phyloP scores from a whole-genome alignment of 495 filamentous ascomycete genomes.

The Aspergillus leporis region DNA sequence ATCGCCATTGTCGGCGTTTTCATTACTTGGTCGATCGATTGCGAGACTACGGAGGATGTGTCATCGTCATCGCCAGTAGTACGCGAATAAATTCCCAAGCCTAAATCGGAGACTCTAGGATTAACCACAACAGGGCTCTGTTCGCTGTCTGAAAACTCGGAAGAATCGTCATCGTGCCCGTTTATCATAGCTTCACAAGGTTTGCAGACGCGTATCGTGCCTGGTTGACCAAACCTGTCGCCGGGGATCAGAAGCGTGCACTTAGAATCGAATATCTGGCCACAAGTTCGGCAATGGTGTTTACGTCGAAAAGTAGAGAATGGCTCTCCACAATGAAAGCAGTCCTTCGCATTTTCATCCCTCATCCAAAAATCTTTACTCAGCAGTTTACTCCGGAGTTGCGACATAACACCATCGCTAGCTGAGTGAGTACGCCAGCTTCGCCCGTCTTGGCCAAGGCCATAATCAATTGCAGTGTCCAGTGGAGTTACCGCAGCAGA shows the following conservation, averaged over 20 bases:
- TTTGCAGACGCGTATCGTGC: constrained; percentile 87
- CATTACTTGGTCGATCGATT: constrained; percentile 47
- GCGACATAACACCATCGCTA: constrained; percentile 33
- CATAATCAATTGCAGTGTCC: constrained; percentile 30
- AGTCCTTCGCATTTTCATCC: constrained; percentile 97
- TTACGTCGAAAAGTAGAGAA: constrained; percentile 95
- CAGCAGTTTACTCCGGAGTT: constrained; percentile 78
- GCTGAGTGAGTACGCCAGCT: constrained; percentile 24
- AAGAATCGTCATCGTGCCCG: constrained; percentile 85
- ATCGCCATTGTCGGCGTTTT: constrained; percentile 75
- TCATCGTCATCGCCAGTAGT: constrained; percentile 43
- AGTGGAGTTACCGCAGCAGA: constrained; percentile 34
- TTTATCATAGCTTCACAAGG: constrained; percentile 93
- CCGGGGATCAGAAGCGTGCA: constrained; percentile 90
- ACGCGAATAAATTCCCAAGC: constrained; percentile 27
- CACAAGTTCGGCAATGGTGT: constrained; percentile 90
- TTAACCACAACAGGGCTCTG: constrained; percentile 47
- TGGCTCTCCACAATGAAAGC: constrained; percentile 84
- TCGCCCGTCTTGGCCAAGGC: constrained; percentile 19
- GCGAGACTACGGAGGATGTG: constrained; percentile 45
- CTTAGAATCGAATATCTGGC: constrained; percentile 96
- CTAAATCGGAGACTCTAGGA: constrained; percentile 39
- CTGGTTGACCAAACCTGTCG: constrained; percentile 80
- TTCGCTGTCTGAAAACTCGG: constrained; percentile 81
- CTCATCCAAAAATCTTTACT: constrained; percentile 99